Base-by-base conservation (phyloP, 148 eudicot species). In the Gaultheria prostrata region DNA sequence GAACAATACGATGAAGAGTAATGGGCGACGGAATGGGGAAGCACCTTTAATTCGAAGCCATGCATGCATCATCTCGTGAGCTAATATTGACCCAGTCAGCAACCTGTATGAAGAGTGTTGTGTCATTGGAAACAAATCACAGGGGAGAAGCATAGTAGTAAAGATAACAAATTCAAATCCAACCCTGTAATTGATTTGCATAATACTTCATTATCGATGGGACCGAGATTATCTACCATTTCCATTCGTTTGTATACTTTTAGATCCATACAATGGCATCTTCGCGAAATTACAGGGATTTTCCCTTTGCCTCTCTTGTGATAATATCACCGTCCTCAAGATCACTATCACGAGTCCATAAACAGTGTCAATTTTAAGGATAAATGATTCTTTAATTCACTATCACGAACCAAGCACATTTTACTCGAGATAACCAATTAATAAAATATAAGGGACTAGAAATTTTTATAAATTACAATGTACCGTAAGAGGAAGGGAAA, bases 21-120 rank as follows among this genome's bases (percentile, higher is more conserved):
- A 65, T 26, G 35, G 35, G 72, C 2, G 35, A 28, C 7, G 0
- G 72, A 30, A 1, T 28, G 28, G 72, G 35, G 8, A 67, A 67
- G 18, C 72, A 67, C 72, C 72, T 67, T 28, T 67, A 12, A 67
- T 30, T 28, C 72, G 72, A 67, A 67, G 72, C 72, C 72, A 67
- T 67, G 72, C 72, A 1, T 67, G 72, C 72, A 67, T 67, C 72
- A 67, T 67, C 35, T 67, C 72, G 28, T 67, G 72, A 67, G 72
- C 72, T 32, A 67, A 28, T 67, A 67, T 67, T 67, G 72, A 67
- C 28, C 72, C 72, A 4, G 72, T 67, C 35, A 67, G 39, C 72
- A 67, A 67, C 39, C 72, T 67, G 39, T 30, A 67, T 30, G 11
- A 1, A 0, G 4, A 67, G 72, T 67, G 8, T 67, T 30, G 72